phyloP scores from a whole-genome alignment of 192 early-diverging fungal genomes.

The Cladochytrium replicatum region DNA sequence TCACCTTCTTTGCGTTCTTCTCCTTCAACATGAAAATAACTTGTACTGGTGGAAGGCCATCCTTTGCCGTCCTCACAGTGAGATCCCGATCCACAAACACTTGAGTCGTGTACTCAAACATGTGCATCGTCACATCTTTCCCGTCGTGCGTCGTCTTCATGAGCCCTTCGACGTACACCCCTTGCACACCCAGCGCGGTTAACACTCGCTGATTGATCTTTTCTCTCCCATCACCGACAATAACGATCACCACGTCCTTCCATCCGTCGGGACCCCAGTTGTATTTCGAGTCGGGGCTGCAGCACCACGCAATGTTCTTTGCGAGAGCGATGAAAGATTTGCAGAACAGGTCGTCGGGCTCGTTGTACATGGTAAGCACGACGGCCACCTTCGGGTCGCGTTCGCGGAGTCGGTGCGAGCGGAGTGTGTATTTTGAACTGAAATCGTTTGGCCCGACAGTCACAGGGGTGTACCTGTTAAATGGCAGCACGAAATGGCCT shows the following conservation, averaged over 20 bases:
- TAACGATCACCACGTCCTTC: constrained; percentile 63
- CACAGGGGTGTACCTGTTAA: constrained; percentile 50
- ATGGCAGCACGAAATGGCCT: neutral
- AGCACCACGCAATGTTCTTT: constrained; percentile 57
- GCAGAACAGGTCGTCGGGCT: constrained; percentile 50
- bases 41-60: constrained; percentile 25
- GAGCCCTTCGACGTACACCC: constrained; percentile 44
- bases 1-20: constrained; percentile 49
- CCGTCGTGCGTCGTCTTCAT: constrained; percentile 30
- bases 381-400: constrained; percentile 56
- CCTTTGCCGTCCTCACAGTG: constrained; percentile 8
- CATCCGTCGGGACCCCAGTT: constrained; percentile 55
- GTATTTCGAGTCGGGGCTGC: constrained; percentile 37
- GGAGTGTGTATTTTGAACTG: constrained; percentile 45
- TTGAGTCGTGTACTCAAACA: constrained; percentile 47
- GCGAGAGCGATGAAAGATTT: constrained; percentile 52
- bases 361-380: constrained; percentile 67
- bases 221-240: constrained; percentile 65
- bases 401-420: constrained; percentile 41
- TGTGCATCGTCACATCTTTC: constrained; percentile 34
- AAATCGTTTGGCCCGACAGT: constrained; percentile 63
- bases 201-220: constrained; percentile 56
- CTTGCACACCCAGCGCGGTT: constrained; percentile 47
- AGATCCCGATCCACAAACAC: constrained; percentile 12
- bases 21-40: constrained; percentile 47